A percentile compares a stretch with the other conserved stretches of the same genome.
phyloP scores from a whole-genome alignment of 768 basidiomycete species.

The Mycena sanguinolenta region DNA sequence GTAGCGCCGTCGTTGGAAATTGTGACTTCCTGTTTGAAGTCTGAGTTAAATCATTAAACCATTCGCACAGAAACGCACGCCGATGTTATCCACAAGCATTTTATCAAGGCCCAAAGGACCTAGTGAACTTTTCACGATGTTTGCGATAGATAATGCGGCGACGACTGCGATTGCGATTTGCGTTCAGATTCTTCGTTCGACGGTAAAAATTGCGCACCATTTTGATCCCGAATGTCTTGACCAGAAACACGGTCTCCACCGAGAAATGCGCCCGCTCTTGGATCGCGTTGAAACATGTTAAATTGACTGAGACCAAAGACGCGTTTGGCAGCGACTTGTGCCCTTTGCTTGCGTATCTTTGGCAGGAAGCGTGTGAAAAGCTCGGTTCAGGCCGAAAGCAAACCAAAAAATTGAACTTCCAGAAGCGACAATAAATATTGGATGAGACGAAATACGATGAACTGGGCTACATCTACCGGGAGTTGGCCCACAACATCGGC shows the following conservation, averaged over 20 bases:
- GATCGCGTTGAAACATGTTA: conserved; percentile 91
- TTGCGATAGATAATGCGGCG: conserved; percentile 96
- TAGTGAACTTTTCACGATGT: conserved; percentile 95
- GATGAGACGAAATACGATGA: conserved; percentile 23
- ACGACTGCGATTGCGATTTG: conserved; percentile 70
- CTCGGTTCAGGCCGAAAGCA: background rate
- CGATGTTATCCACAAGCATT: conserved; percentile 98
- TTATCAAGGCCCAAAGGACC: conserved; percentile 96
- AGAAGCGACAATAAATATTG: conserved; percentile 38
- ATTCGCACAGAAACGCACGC: conserved; percentile 71
- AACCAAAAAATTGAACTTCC: conserved; percentile 16
- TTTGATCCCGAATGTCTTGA: conserved; percentile 96
- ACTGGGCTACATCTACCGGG: conserved; percentile 27
- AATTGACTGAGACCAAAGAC: conserved; percentile 17
- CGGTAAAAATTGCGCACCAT: conserved; percentile 70
- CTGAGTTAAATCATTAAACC: background rate
- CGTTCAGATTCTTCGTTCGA: conserved; percentile 1
- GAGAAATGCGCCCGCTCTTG: conserved; percentile 90
- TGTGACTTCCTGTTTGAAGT: conserved; percentile 86
- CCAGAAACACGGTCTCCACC: conserved; percentile 95
- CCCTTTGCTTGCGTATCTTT: conserved; percentile 6
- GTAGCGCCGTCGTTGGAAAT: conserved; percentile 99
- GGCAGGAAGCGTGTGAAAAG: too few relatives aligned
- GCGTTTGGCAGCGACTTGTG: conserved; percentile 21
- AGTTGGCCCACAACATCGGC: conserved; percentile 19